Base-by-base conservation (phyloP, 2,329 filamentous ascomycete species). In the Tolypocladium inflatum region DNA sequence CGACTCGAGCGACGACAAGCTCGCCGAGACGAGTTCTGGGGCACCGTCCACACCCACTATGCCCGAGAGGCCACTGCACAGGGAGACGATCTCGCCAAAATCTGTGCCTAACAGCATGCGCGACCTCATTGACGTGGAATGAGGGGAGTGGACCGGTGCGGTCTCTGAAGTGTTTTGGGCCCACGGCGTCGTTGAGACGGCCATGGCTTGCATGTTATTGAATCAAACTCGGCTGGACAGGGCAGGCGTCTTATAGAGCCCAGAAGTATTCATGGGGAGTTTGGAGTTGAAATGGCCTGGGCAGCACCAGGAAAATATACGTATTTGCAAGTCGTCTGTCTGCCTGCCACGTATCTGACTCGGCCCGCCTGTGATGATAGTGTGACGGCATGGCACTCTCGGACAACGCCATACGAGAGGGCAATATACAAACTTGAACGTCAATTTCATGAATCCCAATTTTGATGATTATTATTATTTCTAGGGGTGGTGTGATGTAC, bases 51-150 rank as follows among this genome's bases (percentile, higher is more conserved):
- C 65, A 30, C 66, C 67, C 5, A 60, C 57, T 9, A 54, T 56
- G 42, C 38, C 58, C 11, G 59, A 50, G 4, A 57, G 60, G 21
- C 38, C 26, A 5, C 23, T 48, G 9, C 42, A 15, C 33, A 52
- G 30, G 30, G 63, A 73, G 26, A 78, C 76, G 7, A 77, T 80
- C 42, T 78, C 76, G 33, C 76, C 78, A 8, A 71, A 66, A 35
- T 74, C 72, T 4, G 64, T 74, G 23, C 78, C 78, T 5, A 68
- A 67, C 19, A 71, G 70, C 37, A 73, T 80, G 72, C 66, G 62
- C 23, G 63, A 63, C n/a, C 48, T 52, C 19, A 52, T 52, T 37
- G 48, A 52, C 30, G 48, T 37, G 30, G 48, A 35, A 21, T 52
- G 30, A 52, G 19, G 17, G 48, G 30, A 15, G 9, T 13, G 4